Conservation (phyloP, 169 alveolate species). For the Plasmodium malariae region DNA sequence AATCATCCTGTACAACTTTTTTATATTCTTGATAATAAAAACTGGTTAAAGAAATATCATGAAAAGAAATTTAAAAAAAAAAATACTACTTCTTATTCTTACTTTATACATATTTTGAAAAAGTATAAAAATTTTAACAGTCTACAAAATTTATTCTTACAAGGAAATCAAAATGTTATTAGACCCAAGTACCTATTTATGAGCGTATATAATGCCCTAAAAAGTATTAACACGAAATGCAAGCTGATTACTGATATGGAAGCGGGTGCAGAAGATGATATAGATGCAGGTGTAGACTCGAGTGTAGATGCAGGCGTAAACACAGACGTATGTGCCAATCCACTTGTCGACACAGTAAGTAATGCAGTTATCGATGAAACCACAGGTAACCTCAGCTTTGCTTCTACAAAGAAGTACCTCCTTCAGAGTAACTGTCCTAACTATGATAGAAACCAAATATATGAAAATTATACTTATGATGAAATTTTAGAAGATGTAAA, state of each 20-base stretch:
- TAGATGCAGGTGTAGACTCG: too few relatives aligned
- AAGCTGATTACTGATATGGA: slow-evolving; percentile 21
- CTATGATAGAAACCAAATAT: too few relatives aligned
- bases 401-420: too few relatives aligned
- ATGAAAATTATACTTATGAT: too few relatives aligned
- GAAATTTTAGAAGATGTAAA: too few relatives aligned
- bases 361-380: too few relatives aligned
- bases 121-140: slow-evolving; percentile 21
- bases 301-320: too few relatives aligned
- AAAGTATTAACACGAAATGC: slow-evolving; percentile 2
- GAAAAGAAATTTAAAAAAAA: neutral
- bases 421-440: too few relatives aligned
- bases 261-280: too few relatives aligned
- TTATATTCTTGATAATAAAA: slow-evolving; percentile 44
- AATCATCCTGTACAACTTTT: slow-evolving; percentile 69
- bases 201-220: slow-evolving; percentile 34
- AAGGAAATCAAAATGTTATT: slow-evolving; percentile 28
- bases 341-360: too few relatives aligned
- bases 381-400: too few relatives aligned
- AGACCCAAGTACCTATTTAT: slow-evolving; percentile 31
- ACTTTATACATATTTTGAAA: slow-evolving; percentile 17
- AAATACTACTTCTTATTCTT: slow-evolving; percentile 6
- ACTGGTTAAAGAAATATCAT: slow-evolving; percentile 51
- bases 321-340: too few relatives aligned
- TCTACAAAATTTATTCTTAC: slow-evolving; percentile 27